Base-by-base conservation (phyloP, 352 stramenopile genomes). In the Elongisporangium undulatum region DNA sequence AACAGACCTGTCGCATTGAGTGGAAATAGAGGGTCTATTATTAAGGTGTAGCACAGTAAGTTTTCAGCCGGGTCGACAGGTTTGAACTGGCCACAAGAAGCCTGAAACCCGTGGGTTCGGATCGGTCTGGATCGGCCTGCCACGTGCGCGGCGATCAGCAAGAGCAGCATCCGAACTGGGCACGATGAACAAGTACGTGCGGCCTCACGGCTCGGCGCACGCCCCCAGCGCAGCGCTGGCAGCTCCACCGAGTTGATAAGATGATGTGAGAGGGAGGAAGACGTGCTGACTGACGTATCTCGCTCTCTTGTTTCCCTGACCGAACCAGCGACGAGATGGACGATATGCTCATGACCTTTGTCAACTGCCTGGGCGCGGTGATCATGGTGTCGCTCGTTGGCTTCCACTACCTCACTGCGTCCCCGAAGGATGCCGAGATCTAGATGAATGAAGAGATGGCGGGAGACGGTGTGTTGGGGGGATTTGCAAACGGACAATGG, bases 351-450 rank as follows among this genome's bases (percentile, higher is more conserved):
- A 96, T 96, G 87, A 82, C 76, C 49, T 96, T 96, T 68, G 87
- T 96, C 51, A 96, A 96, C 74, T 89, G 75, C 64, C 72, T 96
- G 45, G 87, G 87, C 58, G 80, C 87, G 12, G 76, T 90, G 16
- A 94, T 96, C 71, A 96, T 94, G 83, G 70, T 96, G 21, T 93
- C 84, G 29, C 71, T 96, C 21, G 85, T 96, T 41, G 82, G 85
- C 23, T 96, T 94, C 71, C 87, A 96, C 70, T 96, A 94, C 66
- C 79, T 96, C 53, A 93, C 84, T 29, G 82, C 87, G 10, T 87
- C 82, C 16, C 71, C 80, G 23, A 90, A 90, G 62, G 87, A 95
- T 55, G 82, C 85, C 7, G 83, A 94, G 57, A 71, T 91, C 56
- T 95, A 92, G 60, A 41, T 19, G 41, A 16, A 21, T 17, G 34